A percentile compares a stretch with the other conserved stretches of the same genome.
Conservation (phyloP, 2,329 filamentous ascomycete genomes). For the Camillea tinctor region DNA sequence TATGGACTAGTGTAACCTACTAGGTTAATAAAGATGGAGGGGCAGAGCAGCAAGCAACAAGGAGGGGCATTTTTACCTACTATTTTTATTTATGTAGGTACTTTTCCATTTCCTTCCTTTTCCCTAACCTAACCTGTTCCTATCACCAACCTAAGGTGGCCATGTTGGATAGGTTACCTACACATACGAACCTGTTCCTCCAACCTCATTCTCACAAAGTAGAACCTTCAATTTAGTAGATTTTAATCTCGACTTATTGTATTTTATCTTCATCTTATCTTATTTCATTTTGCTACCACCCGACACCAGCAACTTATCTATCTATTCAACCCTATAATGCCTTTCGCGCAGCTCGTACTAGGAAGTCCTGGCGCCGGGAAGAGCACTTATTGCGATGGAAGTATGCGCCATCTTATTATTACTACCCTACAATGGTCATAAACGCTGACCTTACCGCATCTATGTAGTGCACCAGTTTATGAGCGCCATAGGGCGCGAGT, state of each 20-base stretch:
- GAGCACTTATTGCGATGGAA: slow-evolving; percentile 97
- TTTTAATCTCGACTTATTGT: too few species aligned
- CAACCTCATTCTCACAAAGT: background rate
- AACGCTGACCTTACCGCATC: slow-evolving; percentile 3
- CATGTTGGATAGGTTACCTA: too few species aligned
- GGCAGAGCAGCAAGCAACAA: background rate
- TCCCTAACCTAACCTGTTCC: background rate
- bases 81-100: too few species aligned
- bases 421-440: background rate
- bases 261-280: too few species aligned
- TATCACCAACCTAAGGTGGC: too few species aligned
- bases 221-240: background rate
- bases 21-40: background rate
- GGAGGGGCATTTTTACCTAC: background rate
- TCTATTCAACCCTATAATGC: slow-evolving; percentile 40
- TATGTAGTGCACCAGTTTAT: slow-evolving; percentile 88
- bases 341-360: slow-evolving; percentile 75
- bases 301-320: too few species aligned
- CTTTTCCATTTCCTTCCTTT: background rate
- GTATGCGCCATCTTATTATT: slow-evolving; percentile 42
- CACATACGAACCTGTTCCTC: too few species aligned
- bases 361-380: slow-evolving; percentile 96
- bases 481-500: slow-evolving; percentile 90
- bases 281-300: background rate
- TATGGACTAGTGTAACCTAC: too few species aligned